A percentile compares a stretch with the other conserved stretches of the same genome.
phyloP scores from a whole-genome alignment of 2,329 filamentous ascomycete genomes.

The Epichloe amarillans region DNA sequence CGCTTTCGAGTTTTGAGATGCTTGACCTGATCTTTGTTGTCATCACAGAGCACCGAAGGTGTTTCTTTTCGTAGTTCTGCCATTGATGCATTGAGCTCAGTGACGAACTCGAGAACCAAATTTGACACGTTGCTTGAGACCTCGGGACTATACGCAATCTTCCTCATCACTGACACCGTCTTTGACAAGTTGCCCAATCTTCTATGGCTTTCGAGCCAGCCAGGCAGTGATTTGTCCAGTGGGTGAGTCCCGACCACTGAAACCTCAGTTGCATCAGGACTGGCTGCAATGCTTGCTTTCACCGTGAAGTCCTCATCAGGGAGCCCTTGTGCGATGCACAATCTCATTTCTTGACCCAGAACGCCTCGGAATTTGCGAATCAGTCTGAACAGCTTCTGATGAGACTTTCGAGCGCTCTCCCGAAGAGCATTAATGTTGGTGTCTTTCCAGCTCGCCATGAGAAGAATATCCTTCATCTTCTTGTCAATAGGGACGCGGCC shows the following conservation, averaged over 20 bases:
- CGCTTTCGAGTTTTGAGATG: constrained; percentile 86
- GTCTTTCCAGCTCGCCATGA: constrained; percentile 94
- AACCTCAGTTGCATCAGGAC: constrained; percentile 4
- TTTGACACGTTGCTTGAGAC: constrained; percentile 41
- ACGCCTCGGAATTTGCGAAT: constrained; percentile 79
- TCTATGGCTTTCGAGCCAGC: constrained; percentile 35
- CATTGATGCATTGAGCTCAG: constrained; percentile 53
- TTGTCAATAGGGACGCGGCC: constrained; percentile 73
- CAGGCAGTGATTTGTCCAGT: constrained; percentile 17
- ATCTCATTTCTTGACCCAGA: constrained; percentile 61
- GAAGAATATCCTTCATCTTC: constrained; percentile 82
- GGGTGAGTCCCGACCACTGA: constrained; percentile 8
- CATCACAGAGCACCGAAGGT: constrained; percentile 65
- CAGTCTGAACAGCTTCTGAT: constrained; percentile 81
- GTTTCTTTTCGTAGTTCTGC: constrained; percentile 71
- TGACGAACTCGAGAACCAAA: constrained; percentile 55
- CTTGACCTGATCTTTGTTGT: constrained; percentile 72
- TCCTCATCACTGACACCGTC: constrained; percentile 63
- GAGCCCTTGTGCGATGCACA: constrained; percentile 46
- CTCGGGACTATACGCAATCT: constrained; percentile 39
- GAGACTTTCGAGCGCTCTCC: constrained; percentile 81
- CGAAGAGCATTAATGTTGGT: constrained; percentile 82
- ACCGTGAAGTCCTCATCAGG: constrained; percentile 31
- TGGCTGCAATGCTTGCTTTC: constrained; percentile 1
- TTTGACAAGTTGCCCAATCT: constrained; percentile 58